Base-by-base conservation (phyloP, 1,284 basidiomycete genomes). In the Butyriboletus pseudospeciosus region DNA sequence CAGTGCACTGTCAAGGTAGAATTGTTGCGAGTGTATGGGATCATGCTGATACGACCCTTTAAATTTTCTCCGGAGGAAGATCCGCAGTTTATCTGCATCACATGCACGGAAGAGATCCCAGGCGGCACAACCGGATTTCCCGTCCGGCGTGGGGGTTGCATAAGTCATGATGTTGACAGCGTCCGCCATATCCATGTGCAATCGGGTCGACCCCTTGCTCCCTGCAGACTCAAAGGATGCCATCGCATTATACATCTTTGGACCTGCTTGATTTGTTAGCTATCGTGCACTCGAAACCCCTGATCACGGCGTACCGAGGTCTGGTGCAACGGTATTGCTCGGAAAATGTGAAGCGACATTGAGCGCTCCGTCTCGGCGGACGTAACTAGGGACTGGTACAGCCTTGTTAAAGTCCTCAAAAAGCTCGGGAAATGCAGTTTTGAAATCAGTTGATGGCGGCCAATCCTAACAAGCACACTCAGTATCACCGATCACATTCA, bases 111-210 rank as follows among this genome's bases (percentile, higher is more conserved):
- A 98, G 45, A 98, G 78, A 66, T 97, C 94, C 95, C 95, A 98
- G 0, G 86, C 90, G 0, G 95, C 95, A 59, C 83, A 87, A 2
- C 94, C 94, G 1, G 82, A 80, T 14, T 76, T 72, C 8, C 86
- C 87, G 59, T 89, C 82, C 0, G 80, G 75, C 5, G 79, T 79
- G 2, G 71, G 64, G 7, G 84, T 77, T 9, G 92, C 81, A 68
- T 86, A 85, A 10, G 91, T 81, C 90, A 98, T 93, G 62, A 97
- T 82, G 70, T 98, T 98, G 58, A 97, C 76, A 2, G 93, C 94
- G 65, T 98, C 94, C 0, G 94, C 93, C 80, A 96, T 93, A 71
- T 98, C 94, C 92, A 96, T 95, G 68, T 98, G 94, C 50, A 98
- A 71, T 46, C 92, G 78, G 4, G 95, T 98, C 26, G 90, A 86